Percentiles rank a stretch among this genome's conserved stretches.
Evolutionary conservation across 306 rosid genomes (phyloP).

Genomic region (Cucurbita maxima): DNA sequence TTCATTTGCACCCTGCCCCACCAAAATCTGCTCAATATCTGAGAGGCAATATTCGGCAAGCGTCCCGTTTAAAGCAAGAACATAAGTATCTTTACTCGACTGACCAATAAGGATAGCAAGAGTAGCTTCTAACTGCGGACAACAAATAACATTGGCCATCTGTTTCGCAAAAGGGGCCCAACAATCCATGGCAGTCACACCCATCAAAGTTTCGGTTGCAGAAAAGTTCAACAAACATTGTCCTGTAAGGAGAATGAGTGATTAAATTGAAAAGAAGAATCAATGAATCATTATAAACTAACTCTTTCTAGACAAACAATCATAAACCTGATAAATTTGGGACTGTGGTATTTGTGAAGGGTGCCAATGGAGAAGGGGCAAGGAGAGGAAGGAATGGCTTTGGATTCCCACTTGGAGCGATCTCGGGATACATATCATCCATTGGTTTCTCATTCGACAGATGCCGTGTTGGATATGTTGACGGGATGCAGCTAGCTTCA

Average conservation of each 20-base stretch:
- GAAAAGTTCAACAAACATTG: slow-evolving; percentile 65
- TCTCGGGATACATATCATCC: slow-evolving; percentile 37
- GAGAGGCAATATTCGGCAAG: slow-evolving; percentile 59
- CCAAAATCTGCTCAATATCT: slow-evolving; percentile 77
- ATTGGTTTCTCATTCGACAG: slow-evolving; percentile 16
- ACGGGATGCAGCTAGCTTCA: slow-evolving; percentile 23
- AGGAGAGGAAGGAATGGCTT: slow-evolving; percentile 81
- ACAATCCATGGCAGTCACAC: slow-evolving; percentile 69
- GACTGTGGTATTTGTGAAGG: slow-evolving; percentile 55
- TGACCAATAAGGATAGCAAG: slow-evolving; percentile 78
- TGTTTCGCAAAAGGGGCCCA: slow-evolving; percentile 67
- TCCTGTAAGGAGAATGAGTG: slow-evolving; percentile 29
- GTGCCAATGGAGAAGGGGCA: slow-evolving; percentile 84
- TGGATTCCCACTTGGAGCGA: slow-evolving; percentile 58
- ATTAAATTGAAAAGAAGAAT: not conserved
- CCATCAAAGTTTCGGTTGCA: slow-evolving; percentile 59
- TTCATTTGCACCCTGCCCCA: slow-evolving; percentile 61
- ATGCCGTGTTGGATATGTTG: slow-evolving; percentile 17
- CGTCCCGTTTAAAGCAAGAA: slow-evolving; percentile 60
- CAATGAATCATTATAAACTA: not conserved
- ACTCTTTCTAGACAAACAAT: not conserved
- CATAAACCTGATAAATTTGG: slow-evolving; percentile 76
- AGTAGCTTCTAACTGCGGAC: slow-evolving; percentile 96
- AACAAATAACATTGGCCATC: slow-evolving; percentile 83
- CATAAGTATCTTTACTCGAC: slow-evolving; percentile 53